Base-by-base conservation (phyloP, 805 yeast genomes). In the Saccharomycopsis capsularis region DNA sequence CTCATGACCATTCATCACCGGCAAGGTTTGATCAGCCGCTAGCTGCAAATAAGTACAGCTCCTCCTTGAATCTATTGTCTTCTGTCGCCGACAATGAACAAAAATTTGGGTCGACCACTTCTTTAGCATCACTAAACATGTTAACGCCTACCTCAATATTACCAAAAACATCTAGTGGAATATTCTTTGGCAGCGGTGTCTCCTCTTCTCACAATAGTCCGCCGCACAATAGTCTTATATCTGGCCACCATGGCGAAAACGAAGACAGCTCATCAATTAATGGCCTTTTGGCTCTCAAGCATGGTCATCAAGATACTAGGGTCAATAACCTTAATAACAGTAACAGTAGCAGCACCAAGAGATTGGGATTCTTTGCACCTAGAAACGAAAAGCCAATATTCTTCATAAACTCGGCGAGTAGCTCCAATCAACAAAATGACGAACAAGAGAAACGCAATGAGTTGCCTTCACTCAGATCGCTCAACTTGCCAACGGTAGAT, bases 381-480 rank as follows among this genome's bases (percentile, higher is more conserved):
- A 29, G 32, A 29, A 15, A 16, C 16, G 46, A 42, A 21, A 42
- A 29, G n/a, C 46, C 46, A 32, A 30, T 42, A 16, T 42, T 42
- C 22, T 42, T 42, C 25, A 15, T 42, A 3, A 42, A 42, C 24
- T 32, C 39, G n/a, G 39, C 46, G 4, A 42, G 19, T 7, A 37
- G 24, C 6, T 13, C 4, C 18, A 16, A 42, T 9, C 13, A 25
- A 7, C 19, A 42, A 13, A 22, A 4, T 9, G 39, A 42, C 16
- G 15, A 15, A n/a, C 5, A 9, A 11, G 19, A 37, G 34, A 29
- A 30, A 4, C 18, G 48, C 50, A 22, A 24, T 11, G 29, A 47
- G 40, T 38, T 44, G n/a, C 60, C 60, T 40, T 48, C 51, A 13
- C 58, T 59, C 41, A 60, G 58, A 41, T 60, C 63, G 2, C 54